Evolutionary conservation across 768 basidiomycete genomes (phyloP).

Genomic region (Macrocybe gigantea): DNA sequence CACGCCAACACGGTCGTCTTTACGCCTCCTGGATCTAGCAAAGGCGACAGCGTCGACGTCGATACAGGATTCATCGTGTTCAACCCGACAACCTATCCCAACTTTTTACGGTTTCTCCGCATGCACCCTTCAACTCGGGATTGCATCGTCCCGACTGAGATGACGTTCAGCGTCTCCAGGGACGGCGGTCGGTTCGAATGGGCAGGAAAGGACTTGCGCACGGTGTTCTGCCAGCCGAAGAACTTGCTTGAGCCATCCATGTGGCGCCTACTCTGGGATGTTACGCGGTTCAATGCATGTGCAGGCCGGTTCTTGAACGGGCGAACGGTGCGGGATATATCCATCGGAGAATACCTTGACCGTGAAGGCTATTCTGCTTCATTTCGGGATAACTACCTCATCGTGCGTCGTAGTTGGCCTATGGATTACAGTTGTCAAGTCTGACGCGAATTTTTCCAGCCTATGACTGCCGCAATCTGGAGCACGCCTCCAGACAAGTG

Average conservation of each 20-base stretch:
- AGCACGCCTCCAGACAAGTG: conserved; percentile 70
- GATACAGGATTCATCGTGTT: conserved; percentile 71
- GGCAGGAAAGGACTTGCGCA: conserved; percentile 59
- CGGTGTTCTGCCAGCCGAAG: conserved; percentile 62
- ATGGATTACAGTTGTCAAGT: not conserved
- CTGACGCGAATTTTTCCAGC: conserved; percentile 30
- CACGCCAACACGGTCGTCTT: conserved; percentile 73
- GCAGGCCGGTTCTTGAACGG: conserved; percentile 41
- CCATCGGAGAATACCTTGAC: conserved; percentile 57
- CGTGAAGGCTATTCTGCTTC: conserved; percentile 57
- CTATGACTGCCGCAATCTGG: conserved; percentile 81
- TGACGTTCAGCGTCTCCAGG: conserved; percentile 76
- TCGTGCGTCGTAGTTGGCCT: conserved; percentile 32
- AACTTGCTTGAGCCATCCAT: conserved; percentile 59
- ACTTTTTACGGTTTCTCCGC: conserved; percentile 66
- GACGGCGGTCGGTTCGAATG: conserved; percentile 70
- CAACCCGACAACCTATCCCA: conserved; percentile 73
- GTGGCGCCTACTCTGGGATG: conserved; percentile 70
- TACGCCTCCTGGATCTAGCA: conserved; percentile 27
- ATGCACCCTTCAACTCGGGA: conserved; percentile 34
- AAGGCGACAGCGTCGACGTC: conserved; percentile 40
- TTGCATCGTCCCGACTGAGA: conserved; percentile 52
- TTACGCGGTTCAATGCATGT: conserved; percentile 69
- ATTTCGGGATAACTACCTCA: conserved; percentile 70
- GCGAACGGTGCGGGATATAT: conserved; percentile 32